Percentiles rank a stretch among this genome's conserved stretches.
These are phyloP conservation scores for Zoysia pacifica DNA, from an alignment of 176 grass and related monocot species.

Conservation along the genomic window DNA sequence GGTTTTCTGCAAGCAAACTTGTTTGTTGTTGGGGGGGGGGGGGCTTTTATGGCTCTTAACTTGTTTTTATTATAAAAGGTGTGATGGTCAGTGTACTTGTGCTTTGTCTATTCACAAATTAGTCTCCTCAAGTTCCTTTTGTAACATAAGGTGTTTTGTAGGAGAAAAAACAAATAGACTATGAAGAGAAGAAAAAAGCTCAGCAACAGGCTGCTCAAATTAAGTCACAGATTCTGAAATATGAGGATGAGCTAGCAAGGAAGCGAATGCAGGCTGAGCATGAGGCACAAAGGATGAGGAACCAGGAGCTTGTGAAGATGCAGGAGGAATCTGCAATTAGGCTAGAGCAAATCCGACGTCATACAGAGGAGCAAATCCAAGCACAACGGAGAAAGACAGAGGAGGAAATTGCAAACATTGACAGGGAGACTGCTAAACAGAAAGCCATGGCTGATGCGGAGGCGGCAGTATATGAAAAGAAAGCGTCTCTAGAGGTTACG, in stretches of 20 bases:
- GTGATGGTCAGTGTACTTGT: not conserved
- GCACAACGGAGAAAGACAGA: slow-evolving; percentile 67
- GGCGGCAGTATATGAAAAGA: slow-evolving; percentile 44
- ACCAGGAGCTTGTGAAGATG: slow-evolving; percentile 95
- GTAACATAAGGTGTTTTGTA: slow-evolving; percentile 48
- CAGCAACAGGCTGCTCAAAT: slow-evolving; percentile 60
- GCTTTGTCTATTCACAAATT: not conserved
- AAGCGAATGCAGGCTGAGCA: slow-evolving; percentile 75
- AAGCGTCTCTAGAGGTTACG: slow-evolving; percentile 63
- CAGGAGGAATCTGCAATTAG: slow-evolving; percentile 87
- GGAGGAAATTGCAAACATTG: slow-evolving; percentile 57
- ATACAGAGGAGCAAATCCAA: slow-evolving; percentile 78
- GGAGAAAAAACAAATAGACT: slow-evolving; percentile 77
- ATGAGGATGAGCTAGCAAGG: slow-evolving; percentile 84
- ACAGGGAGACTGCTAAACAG: slow-evolving; percentile 35
- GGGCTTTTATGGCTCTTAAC: not conserved
- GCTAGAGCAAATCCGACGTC: slow-evolving; percentile 73
- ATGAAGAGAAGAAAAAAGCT: slow-evolving; percentile 83
- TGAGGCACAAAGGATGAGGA: slow-evolving; percentile 86
- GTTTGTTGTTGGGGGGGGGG: not conserved
- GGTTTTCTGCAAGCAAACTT: not conserved
- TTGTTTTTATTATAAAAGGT: slow-evolving; percentile 3
- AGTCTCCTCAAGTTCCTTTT: slow-evolving; percentile 1
- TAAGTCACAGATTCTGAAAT: slow-evolving; percentile 68
- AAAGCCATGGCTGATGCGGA: slow-evolving; percentile 56